Evolutionary conservation across 352 stramenopile species (phyloP), one percentile per base, ranked within the genome.

Genomic region (Phytophthora meadii): DNA sequence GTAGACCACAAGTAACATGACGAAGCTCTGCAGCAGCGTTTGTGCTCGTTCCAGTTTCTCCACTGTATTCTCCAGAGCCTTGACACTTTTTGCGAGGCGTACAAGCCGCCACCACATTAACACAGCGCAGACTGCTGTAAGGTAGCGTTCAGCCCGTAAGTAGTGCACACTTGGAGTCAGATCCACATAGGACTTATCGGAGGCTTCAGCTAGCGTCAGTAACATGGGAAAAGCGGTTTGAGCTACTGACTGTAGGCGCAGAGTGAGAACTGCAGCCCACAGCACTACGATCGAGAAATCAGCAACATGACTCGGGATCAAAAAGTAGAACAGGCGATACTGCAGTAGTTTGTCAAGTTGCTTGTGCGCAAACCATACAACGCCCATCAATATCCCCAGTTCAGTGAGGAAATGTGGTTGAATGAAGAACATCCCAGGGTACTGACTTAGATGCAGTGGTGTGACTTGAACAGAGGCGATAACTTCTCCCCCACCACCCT

Each of bases 61-160:
- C 4, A 90, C 48, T 0, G 68, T 75, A 8, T 46, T 58, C 30
- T 87, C 71, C 6, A 92, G 67, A 12, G 73, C 65, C 37, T 77
- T 81, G 25, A 90, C 40, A 24, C 67, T 72, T 30, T 77, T 74
- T 27, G 71, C 76, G 3, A 89, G 67, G 17, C 79, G 77, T 19
- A 86, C 28, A 7, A 90, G 53, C 1, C 81, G 77, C 75, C 72
- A 87, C 81, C 83, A 88, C 77, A 92, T 88, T 24, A 90, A 60
- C 10, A 82, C 61, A 0, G 58, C 74, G 12, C 76, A 77, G 45
- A 49, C 71, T 19, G 79, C 83, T 10, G 72, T 73, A 27, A 86
- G 19, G 4, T 58, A 27, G 0, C 71, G 69, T 46, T 92, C 81
- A 12, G 60, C 73, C 0, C 61, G 65, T 42, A 82, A 19, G 24